These are phyloP conservation scores for Talaromyces thailandensis DNA, from an alignment of 495 filamentous ascomycete genomes.

Conservation along the genomic window DNA sequence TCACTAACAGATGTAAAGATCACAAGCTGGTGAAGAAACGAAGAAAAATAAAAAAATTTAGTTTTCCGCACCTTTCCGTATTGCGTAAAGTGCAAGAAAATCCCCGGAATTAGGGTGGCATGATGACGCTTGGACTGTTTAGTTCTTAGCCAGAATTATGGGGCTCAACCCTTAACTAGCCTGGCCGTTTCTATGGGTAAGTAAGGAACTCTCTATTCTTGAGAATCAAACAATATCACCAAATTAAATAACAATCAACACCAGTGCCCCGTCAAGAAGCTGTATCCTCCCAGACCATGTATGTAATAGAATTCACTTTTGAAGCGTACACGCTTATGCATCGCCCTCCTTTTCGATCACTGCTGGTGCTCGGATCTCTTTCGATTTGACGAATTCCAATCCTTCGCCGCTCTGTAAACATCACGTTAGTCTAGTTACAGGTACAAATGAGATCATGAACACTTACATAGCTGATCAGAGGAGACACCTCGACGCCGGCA, in stretches of 20 bases:
- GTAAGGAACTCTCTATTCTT: neutral
- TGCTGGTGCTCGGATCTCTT: conserved; percentile 66
- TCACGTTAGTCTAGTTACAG: neutral
- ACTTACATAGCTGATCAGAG: conserved; percentile 90
- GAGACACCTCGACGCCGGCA: conserved; percentile 80
- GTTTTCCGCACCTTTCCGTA: conserved; percentile 36
- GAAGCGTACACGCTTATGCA: conserved; percentile 4
- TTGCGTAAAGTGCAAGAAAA: conserved; percentile 26
- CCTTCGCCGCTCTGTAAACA: conserved; percentile 73
- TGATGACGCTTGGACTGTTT: conserved; percentile 2
- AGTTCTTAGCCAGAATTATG: neutral
- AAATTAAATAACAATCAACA: neutral
- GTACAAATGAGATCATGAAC: conserved; percentile 10
- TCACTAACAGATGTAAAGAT: neutral
- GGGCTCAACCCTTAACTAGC: neutral
- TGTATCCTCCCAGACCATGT: neutral
- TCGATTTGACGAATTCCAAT: conserved; percentile 63
- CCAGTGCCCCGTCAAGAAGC: neutral
- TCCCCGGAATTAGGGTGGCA: conserved; percentile 4
- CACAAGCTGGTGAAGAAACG: neutral
- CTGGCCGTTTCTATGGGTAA: neutral
- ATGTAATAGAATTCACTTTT: neutral
- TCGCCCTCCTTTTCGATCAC: conserved; percentile 66
- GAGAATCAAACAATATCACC: neutral
- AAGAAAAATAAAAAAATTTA: conserved; percentile 18